Base-by-base conservation (phyloP, 192 early-diverging fungal genomes). In the Coemansia sp. region DNA sequence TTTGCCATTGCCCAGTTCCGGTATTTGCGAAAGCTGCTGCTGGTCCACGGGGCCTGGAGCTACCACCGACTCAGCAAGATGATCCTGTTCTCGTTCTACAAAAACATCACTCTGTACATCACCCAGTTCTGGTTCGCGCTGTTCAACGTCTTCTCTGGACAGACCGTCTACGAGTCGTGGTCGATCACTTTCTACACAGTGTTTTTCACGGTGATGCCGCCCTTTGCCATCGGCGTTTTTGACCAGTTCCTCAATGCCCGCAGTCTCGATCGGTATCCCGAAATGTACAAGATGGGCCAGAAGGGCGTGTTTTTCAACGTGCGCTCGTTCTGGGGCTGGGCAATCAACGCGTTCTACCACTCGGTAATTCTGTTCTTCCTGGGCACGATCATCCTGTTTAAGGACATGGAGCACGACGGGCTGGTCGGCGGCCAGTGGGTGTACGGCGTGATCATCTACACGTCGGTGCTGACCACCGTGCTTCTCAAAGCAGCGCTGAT, bases 1-100 rank as follows among this genome's bases (percentile, higher is more conserved):
- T 98, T 99, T 83, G 93, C 97, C n/a, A 97, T 99, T 69, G 93
- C 94, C 15, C 97, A 99, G 73, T 99, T 99, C 85, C 79, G 93
- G 66, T 99, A 90, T 80, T 81, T 99, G 63, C 88, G 93, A 68
- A 99, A 99, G 81, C 85, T 99, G 56, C 81, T 99, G 39, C 85
- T 99, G 35, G 97, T 98, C 4, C 97, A 99, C 75, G 97, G 97
- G 28, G 89, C 92, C 2, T 99, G 97, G 97, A 94, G 94, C 60
- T 99, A 99, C 83, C 92, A 95, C 67, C 86, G 97, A 51, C 84
- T 98, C 38, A 92, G 91, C 71, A 99, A 98, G 84, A 80, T 99
- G 81, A 95, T 98, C 61, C 85, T 99, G 65, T 99, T 93, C 85
- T 95, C 92, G 66, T 99, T 99, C 85, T 99, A 99, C 88, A 99